A percentile compares a stretch with the other conserved stretches of the same genome.
Conservation (phyloP, 2,329 filamentous ascomycete genomes). For the Dactylellina leptospora region DNA sequence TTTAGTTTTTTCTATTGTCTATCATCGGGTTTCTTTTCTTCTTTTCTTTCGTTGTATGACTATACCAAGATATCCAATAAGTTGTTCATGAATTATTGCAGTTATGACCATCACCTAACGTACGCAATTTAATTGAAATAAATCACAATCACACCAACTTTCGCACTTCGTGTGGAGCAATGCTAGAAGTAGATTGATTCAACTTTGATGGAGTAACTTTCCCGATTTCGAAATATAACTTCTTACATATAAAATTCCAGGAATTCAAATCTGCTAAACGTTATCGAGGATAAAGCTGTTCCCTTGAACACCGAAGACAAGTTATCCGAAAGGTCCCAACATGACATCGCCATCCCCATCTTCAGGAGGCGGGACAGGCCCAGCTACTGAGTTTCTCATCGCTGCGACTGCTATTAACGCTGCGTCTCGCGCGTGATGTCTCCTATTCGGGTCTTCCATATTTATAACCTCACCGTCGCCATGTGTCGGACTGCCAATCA, state of each 20-base stretch:
- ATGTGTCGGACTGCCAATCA: constrained; percentile 25
- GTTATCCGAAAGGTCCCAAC: constrained; percentile 19
- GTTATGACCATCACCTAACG: too few species aligned
- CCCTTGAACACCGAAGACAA: too few species aligned
- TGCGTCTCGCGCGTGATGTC: constrained; percentile 9
- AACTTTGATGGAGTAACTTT: too few species aligned
- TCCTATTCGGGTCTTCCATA: constrained; percentile 18
- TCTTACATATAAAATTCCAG: too few species aligned
- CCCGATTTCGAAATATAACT: too few species aligned
- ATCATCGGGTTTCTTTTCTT: background rate
- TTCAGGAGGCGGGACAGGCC: constrained; percentile 2
- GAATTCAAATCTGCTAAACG: too few species aligned
- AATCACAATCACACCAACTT: too few species aligned
- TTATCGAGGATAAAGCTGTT: too few species aligned
- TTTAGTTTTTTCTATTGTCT: background rate
- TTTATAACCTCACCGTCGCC: constrained; percentile 21
- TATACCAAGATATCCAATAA: background rate
- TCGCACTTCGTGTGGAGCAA: too few species aligned
- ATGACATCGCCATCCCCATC: constrained; percentile 29
- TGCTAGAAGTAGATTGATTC: too few species aligned
- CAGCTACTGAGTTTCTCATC: constrained; percentile 1
- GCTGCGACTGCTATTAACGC: constrained; percentile 41
- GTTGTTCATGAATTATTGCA: constrained; percentile 4
- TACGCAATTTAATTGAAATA: too few species aligned
- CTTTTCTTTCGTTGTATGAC: background rate